Base-by-base conservation (phyloP, 2,329 filamentous ascomycete species). In the Diplodia mutila region DNA sequence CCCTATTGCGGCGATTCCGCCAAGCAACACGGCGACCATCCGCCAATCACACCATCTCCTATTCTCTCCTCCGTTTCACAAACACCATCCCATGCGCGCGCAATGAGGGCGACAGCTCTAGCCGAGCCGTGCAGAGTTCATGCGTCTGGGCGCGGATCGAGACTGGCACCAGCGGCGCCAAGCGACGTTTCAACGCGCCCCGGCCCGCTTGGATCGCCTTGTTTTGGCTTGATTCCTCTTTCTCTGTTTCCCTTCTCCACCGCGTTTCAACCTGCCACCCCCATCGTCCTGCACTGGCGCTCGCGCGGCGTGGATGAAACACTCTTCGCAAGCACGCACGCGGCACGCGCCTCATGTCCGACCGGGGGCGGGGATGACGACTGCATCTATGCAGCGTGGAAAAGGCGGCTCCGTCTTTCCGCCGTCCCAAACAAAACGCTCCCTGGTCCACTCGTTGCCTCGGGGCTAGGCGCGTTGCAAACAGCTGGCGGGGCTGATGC, bases 101-200 rank as follows among this genome's bases (percentile, higher is more conserved):
- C 25, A 42, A 21, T 37, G 23, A 23, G 55, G 37, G 37, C 16
- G 54, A 57, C 54, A 57, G 55, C 25, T 48, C 25, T 27, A 49
- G 57, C 55, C 55, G 55, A 59, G 21, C n/a, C n/a, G n/a, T n/a
- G n/a, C n/a, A n/a, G 55, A 61, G 27, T 61, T 48, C 39, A 46
- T 48, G 55, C 39, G 25, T 18, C 14, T 16, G 23, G 23, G 16
- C 55, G 39, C 39, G 23, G 55, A 61, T 61, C 55, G 55, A 37
- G n/a, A n/a, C n/a, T n/a, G n/a, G n/a, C n/a, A n/a, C n/a, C n/a
- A n/a, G 53, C 53, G 53, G 16, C 54, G 55, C 55, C 55, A 61
- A 61, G 55, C 55, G 55, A 46, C 55, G 55, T 61, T 61, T 61
- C 54, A 59, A 59, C 54, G 6, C 55, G 55, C 55, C 51, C 51